Conservation (phyloP, 2,329 filamentous ascomycete species). For the Lasiodiplodia citricola region DNA sequence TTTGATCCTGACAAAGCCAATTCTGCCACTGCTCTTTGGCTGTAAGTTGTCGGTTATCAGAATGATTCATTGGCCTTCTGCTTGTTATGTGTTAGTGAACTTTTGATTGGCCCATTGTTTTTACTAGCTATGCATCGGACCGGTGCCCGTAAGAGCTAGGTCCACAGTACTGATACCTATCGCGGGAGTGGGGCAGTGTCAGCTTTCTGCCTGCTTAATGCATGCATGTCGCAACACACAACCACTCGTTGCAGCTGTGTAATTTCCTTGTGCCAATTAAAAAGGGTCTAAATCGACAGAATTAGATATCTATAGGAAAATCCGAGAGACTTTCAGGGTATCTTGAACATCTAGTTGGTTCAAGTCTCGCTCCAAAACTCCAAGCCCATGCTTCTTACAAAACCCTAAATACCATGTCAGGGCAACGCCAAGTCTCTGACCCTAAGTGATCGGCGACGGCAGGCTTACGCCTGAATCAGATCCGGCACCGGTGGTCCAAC, state of each 20-base stretch:
- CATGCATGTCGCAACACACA: background rate
- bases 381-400: constrained; percentile 3
- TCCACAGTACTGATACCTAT: background rate
- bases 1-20: constrained; percentile 9
- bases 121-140: background rate
- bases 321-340: constrained; percentile 3
- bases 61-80: background rate
- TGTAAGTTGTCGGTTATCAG: background rate
- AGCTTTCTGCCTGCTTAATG: background rate
- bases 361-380: constrained; percentile 9
- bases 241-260: background rate
- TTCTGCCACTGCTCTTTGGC: background rate
- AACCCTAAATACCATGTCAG: background rate
- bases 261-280: background rate
- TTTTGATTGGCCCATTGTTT: background rate
- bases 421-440: constrained; percentile 1
- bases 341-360: background rate
- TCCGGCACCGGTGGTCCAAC: constrained; percentile 78
- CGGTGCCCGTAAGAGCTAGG: background rate
- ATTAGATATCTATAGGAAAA: background rate
- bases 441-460: background rate
- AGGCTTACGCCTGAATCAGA: constrained; percentile 61
- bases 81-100: background rate
- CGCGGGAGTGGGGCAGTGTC: background rate
- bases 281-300: background rate